phyloP scores from a whole-genome alignment of 192 early-diverging fungal species.

The Coemansia asiatica region DNA sequence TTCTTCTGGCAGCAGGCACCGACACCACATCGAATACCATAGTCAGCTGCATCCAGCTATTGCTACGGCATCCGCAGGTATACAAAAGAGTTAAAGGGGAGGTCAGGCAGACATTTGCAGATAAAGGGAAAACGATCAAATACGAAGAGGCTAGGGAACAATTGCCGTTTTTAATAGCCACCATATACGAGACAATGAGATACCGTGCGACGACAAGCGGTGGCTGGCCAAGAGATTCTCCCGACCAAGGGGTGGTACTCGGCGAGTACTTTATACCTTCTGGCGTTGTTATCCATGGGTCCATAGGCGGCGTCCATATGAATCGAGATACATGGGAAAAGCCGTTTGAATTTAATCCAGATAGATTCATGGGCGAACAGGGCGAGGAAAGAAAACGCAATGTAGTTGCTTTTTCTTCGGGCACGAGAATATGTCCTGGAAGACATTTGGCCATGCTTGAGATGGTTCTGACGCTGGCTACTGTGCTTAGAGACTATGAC shows the following conservation, averaged over 20 bases:
- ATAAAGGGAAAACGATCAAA: background rate
- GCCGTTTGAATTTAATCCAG: slow-evolving; percentile 28
- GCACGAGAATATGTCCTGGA: slow-evolving; percentile 30
- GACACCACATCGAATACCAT: slow-evolving; percentile 24
- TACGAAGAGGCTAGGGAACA: background rate
- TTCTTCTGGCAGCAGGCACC: slow-evolving; percentile 30
- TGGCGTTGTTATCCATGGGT: slow-evolving; percentile 17
- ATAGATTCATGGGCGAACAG: slow-evolving; percentile 26
- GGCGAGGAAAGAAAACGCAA: slow-evolving; percentile 21
- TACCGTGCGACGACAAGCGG: slow-evolving; percentile 14
- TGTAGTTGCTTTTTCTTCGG: slow-evolving; percentile 26
- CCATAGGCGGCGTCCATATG: slow-evolving; percentile 26
- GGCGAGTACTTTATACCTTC: slow-evolving; percentile 23
- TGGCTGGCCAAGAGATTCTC: slow-evolving; percentile 26
- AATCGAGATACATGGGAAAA: slow-evolving; percentile 21
- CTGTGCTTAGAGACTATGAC: slow-evolving; percentile 27
- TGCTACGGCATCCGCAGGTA: slow-evolving; percentile 22
- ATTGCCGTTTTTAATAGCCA: slow-evolving; percentile 28
- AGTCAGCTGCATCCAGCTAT: slow-evolving; percentile 12
- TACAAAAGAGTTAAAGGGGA: background rate
- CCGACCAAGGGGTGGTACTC: background rate
- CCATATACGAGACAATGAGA: slow-evolving; percentile 34
- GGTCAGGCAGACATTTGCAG: slow-evolving; percentile 11
- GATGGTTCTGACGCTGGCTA: slow-evolving; percentile 19
- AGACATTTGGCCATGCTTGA: slow-evolving; percentile 38